Conservation (phyloP, 495 filamentous ascomycete genomes). For the Penicillium macrosclerotiorum region DNA sequence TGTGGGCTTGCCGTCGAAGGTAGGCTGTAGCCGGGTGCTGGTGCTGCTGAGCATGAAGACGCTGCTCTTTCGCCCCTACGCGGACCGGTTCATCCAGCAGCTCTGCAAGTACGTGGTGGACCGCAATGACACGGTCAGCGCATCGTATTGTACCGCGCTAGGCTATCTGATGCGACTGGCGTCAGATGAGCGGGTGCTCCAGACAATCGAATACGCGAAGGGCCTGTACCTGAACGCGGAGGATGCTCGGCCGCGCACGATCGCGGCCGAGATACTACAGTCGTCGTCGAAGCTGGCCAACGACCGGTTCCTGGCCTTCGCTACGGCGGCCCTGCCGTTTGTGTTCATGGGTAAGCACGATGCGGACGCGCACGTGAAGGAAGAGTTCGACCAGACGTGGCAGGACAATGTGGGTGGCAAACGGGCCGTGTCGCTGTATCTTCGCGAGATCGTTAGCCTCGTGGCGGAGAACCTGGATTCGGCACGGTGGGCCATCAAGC, state of each 20-base stretch:
- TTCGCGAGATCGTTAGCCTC: constrained; percentile 74
- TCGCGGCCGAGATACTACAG: constrained; percentile 75
- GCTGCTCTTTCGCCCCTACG: constrained; percentile 71
- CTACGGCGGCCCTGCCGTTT: constrained; percentile 74
- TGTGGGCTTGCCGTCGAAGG: constrained; percentile 87
- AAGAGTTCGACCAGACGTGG: constrained; percentile 81
- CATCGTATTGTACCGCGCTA: constrained; percentile 78
- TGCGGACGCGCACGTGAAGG: constrained; percentile 68
- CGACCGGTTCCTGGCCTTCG: constrained; percentile 79
- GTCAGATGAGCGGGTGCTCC: constrained; percentile 64
- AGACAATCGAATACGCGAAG: constrained; percentile 63
- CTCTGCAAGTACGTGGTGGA: constrained; percentile 80
- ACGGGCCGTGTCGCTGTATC: constrained; percentile 76
- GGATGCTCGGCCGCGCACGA: constrained; percentile 66
- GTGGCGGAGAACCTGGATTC: constrained; percentile 66
- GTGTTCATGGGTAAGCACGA: constrained; percentile 87
- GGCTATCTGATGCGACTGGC: constrained; percentile 82
- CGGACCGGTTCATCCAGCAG: constrained; percentile 71
- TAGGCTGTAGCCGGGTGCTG: constrained; percentile 82
- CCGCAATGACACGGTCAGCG: constrained; percentile 84
- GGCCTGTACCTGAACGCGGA: constrained; percentile 77
- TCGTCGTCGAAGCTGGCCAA: constrained; percentile 82
- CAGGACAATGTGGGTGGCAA: constrained; percentile 82
- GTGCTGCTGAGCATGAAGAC: constrained; percentile 80
- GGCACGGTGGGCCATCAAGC: constrained; percentile 84